A percentile compares a stretch with the other conserved stretches of the same genome.
Conservation (phyloP, 2,329 filamentous ascomycete species). For the Niveomyces coronatus region DNA sequence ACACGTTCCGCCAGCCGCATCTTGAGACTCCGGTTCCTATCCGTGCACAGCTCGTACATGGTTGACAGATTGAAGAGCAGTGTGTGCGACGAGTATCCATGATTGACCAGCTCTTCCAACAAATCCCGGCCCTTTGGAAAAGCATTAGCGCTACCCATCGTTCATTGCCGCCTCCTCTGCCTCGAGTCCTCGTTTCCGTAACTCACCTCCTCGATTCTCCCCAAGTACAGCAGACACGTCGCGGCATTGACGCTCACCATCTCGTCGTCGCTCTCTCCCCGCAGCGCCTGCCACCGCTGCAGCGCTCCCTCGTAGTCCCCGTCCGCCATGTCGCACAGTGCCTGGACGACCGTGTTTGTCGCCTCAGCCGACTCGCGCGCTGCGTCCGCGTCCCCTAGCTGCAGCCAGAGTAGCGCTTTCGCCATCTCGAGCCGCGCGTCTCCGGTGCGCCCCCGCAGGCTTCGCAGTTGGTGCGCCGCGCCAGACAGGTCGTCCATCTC, state of each 20-base stretch:
- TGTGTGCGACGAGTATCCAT: constrained; percentile 60
- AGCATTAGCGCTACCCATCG: constrained; percentile 15
- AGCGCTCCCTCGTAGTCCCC: constrained; percentile 59
- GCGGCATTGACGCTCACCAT: constrained; percentile 75
- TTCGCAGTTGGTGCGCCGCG: constrained; percentile 62
- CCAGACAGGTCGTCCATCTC: constrained; percentile 84
- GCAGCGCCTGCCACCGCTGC: constrained; percentile 46
- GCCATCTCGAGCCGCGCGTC: constrained; percentile 34
- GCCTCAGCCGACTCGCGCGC: constrained; percentile 44
- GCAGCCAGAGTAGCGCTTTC: constrained; percentile 61
- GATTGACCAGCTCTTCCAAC: constrained; percentile 55
- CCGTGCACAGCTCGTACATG: constrained; percentile 84
- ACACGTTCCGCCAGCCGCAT: constrained; percentile 58
- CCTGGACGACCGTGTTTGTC: constrained; percentile 43
- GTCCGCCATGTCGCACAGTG: constrained; percentile 70
- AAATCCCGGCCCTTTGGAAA: constrained; percentile 47
- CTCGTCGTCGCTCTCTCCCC: constrained; percentile 40
- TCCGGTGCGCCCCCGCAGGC: constrained; percentile 35
- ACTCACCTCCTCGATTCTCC: constrained; percentile 59
- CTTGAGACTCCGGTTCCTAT: constrained; percentile 63
- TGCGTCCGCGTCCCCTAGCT: constrained; percentile 64
- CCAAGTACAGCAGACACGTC: constrained; percentile 74
- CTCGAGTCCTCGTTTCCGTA: too few relatives aligned
- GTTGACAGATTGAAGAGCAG: constrained; percentile 84
- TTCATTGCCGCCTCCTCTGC: too few relatives aligned